Evolutionary conservation across 192 early-diverging fungal genomes (phyloP).

Genomic region (Rhizophagus prolifer): DNA sequence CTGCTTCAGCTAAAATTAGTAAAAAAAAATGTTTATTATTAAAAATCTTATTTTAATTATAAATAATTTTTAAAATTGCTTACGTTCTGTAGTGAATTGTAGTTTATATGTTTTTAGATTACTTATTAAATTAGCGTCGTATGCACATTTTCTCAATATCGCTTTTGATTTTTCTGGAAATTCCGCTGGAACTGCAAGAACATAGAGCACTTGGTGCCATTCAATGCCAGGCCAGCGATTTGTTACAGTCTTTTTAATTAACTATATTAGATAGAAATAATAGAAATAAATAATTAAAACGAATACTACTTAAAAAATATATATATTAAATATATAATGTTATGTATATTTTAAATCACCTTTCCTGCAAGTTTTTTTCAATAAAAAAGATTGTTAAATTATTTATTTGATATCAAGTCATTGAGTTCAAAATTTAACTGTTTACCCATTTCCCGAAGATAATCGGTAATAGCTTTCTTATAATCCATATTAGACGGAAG

Average conservation of each 20-base stretch:
- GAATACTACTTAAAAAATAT: too few species aligned
- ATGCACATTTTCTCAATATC: constrained; percentile 52
- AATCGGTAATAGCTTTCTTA: constrained; percentile 51
- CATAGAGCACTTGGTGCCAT: background rate
- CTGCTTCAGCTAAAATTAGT: constrained; percentile 13
- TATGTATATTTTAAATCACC: too few species aligned
- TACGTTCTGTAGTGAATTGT: too few species aligned
- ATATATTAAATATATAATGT: too few species aligned
- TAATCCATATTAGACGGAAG: constrained; percentile 47
- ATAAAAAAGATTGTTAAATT: background rate
- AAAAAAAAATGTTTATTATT: background rate
- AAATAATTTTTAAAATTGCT: background rate
- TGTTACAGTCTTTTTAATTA: background rate
- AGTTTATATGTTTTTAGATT: too few species aligned
- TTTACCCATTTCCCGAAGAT: constrained; percentile 36
- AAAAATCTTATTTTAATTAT: background rate
- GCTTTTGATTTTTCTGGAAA: constrained; percentile 53
- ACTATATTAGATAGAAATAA: background rate
- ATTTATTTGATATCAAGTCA: background rate
- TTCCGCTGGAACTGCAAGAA: constrained; percentile 52
- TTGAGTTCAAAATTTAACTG: too few species aligned
- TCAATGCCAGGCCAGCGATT: constrained; percentile 6
- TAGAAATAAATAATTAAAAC: too few species aligned
- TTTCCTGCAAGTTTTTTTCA: too few species aligned
- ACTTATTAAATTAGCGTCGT: constrained; percentile 43